A percentile compares a stretch with the other conserved stretches of the same genome.
These are phyloP conservation scores for Lolium multiflorum DNA, from an alignment of 176 grass and related monocot species.

Conservation along the genomic window DNA sequence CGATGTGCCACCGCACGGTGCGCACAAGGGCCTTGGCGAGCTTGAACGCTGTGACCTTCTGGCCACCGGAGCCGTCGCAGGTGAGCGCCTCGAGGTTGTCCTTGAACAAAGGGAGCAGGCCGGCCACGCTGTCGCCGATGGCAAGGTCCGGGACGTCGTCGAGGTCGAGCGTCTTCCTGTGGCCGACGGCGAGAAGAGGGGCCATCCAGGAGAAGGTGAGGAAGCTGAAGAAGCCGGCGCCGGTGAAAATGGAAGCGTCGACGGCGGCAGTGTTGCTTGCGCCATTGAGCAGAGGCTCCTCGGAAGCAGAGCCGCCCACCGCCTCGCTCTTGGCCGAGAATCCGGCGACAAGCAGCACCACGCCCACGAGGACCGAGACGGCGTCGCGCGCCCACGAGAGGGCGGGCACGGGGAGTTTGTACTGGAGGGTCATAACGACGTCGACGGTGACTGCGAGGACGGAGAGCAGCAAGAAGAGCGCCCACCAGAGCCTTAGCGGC, in stretches of 20 bases:
- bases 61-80: neutral
- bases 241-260: conserved; percentile 53
- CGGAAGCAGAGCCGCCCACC: conserved; percentile 16
- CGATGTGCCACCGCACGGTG: conserved; percentile 61
- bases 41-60: conserved; percentile 63
- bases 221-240: conserved; percentile 67
- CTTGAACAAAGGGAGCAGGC: conserved; percentile 64
- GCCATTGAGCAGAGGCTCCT: conserved; percentile 78
- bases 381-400: conserved; percentile 62
- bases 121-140: conserved; percentile 48
- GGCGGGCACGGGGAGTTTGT: conserved; percentile 32
- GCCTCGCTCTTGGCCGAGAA: conserved; percentile 40
- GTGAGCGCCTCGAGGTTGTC: conserved; percentile 53
- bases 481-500: conserved; percentile 68
- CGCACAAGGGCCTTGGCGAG: conserved; percentile 70
- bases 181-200: conserved; percentile 58
- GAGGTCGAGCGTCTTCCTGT: conserved; percentile 68
- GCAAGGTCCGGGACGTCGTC: conserved; percentile 74
- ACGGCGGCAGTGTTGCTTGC: neutral
- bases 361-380: conserved; percentile 36
- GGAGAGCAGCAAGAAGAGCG: conserved; percentile 65
- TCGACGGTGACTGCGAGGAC: conserved; percentile 30
- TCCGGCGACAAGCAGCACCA: conserved; percentile 46
- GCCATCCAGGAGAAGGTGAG: conserved; percentile 87
- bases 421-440: conserved; percentile 9